Conservation (phyloP, 176 grass and related monocot species). For the Eleusine coracana region DNA sequence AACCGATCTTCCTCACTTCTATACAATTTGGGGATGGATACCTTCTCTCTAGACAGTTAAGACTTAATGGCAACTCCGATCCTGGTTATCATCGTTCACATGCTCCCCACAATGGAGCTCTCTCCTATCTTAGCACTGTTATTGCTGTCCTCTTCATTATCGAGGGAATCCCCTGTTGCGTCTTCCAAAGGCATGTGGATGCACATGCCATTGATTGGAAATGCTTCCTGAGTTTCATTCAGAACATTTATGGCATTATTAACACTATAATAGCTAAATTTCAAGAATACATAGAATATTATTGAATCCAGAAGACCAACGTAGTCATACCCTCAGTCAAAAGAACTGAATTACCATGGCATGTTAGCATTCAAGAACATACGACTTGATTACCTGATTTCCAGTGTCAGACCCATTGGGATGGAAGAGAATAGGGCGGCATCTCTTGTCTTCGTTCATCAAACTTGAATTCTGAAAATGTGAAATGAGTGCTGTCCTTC, state of each 20-base stretch:
- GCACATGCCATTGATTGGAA: conserved; percentile 65
- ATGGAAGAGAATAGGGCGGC: conserved; percentile 89
- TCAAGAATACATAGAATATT: background rate
- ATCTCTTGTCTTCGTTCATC: conserved; percentile 98
- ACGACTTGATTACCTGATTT: conserved; percentile 57
- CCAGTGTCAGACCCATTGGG: conserved; percentile 56
- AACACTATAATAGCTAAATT: background rate
- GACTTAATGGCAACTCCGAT: conserved; percentile 19
- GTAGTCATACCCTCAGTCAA: background rate
- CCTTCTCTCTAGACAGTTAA: conserved; percentile 48
- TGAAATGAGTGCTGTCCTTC: conserved; percentile 69
- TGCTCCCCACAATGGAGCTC: conserved; percentile 34
- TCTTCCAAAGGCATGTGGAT: conserved; percentile 53
- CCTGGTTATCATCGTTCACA: conserved; percentile 34
- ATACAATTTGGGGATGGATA: conserved; percentile 55
- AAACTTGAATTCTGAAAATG: conserved; percentile 98
- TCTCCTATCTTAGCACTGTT: conserved; percentile 42
- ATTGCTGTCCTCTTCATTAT: conserved; percentile 47
- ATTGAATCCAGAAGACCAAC: background rate
- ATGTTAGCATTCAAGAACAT: background rate
- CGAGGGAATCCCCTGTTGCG: conserved; percentile 36
- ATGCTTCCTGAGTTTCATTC: conserved; percentile 56
- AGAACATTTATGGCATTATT: background rate
- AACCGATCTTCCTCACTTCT: conserved; percentile 53
- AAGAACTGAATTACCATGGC: background rate